Percentiles rank a stretch among this genome's conserved stretches.
Conservation (phyloP, 352 stramenopile species). For the Globisporangium nagaii region DNA sequence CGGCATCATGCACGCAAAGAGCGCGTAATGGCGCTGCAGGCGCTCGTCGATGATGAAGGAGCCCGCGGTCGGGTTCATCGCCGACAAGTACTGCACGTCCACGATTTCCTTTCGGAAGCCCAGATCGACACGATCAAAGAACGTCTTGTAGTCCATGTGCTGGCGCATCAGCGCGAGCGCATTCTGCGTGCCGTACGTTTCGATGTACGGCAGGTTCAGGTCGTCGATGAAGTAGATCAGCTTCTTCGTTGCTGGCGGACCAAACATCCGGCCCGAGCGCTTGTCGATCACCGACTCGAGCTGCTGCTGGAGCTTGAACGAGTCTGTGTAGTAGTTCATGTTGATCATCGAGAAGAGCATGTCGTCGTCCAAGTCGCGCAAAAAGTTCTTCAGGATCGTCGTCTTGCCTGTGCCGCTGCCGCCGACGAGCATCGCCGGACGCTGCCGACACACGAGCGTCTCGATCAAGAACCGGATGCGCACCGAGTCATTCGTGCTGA, state of each 20-base stretch:
- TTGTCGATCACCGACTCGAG: constrained; percentile 97
- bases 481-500: constrained; percentile 95
- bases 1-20: constrained; percentile 95
- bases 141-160: constrained; percentile 95
- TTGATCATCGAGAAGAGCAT: constrained; percentile 97
- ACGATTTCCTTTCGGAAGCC: constrained; percentile 97
- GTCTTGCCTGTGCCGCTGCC: constrained; percentile 97
- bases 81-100: constrained; percentile 94
- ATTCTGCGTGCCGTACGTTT: constrained; percentile 97
- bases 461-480: constrained; percentile 94
- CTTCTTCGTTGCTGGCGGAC: constrained; percentile 93
- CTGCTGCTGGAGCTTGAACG: constrained; percentile 92
- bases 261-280: constrained; percentile 93
- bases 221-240: constrained; percentile 97
- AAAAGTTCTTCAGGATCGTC: constrained; percentile 96
- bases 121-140: constrained; percentile 94
- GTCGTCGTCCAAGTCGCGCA: constrained; percentile 86
- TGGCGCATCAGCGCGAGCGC: constrained; percentile 92
- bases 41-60: constrained; percentile 97
- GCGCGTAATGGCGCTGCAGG: constrained; percentile 93
- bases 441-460: constrained; percentile 90
- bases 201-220: constrained; percentile 95
- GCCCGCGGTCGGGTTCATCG: constrained; percentile 96
- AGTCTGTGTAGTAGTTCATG: constrained; percentile 97
- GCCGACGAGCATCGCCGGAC: constrained; percentile 94